Evolutionary conservation across 768 basidiomycete species (phyloP).

Genomic region (Cyclocybe aegerita): DNA sequence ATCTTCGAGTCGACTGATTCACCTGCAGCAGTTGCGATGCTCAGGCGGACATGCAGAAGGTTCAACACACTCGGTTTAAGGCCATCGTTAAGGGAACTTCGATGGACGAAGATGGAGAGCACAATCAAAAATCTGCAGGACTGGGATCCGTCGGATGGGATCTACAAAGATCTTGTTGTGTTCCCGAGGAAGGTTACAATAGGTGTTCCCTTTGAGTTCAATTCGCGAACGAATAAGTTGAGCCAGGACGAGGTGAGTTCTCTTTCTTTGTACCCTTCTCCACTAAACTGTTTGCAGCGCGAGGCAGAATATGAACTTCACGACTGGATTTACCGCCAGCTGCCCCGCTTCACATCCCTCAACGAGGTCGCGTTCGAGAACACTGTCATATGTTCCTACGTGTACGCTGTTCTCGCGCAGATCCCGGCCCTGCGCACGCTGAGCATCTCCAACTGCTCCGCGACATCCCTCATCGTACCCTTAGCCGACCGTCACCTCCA

Average conservation of each 20-base stretch:
- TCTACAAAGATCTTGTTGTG: conserved; percentile 8
- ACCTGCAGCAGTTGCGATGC: conserved; percentile 16
- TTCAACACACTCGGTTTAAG: conserved; percentile 23
- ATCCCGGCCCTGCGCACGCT: conserved; percentile 24
- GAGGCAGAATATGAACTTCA: conserved; percentile 18
- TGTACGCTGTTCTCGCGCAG: conserved; percentile 21
- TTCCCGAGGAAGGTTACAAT: conserved; percentile 22
- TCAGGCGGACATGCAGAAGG: conserved; percentile 21
- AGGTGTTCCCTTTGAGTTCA: conserved; percentile 20
- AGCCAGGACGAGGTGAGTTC: too few relatives aligned
- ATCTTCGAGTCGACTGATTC: conserved; percentile 23
- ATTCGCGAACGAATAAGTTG: too few relatives aligned
- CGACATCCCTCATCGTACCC: conserved; percentile 10
- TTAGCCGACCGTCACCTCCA: too few relatives aligned
- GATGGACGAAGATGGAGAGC: conserved; percentile 20
- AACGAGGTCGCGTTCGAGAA: conserved; percentile 20
- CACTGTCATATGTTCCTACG: conserved; percentile 22
- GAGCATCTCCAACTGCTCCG: conserved; percentile 19
- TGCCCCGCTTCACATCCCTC: conserved; percentile 21
- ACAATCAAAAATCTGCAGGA: conserved; percentile 21
- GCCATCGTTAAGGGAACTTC: conserved; percentile 22
- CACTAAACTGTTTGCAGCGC: background rate
- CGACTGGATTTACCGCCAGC: conserved; percentile 18
- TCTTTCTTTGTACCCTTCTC: background rate
- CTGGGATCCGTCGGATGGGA: conserved; percentile 20